Base-by-base conservation (phyloP, 2,329 filamentous ascomycete species). In the Fusarium penzigii region DNA sequence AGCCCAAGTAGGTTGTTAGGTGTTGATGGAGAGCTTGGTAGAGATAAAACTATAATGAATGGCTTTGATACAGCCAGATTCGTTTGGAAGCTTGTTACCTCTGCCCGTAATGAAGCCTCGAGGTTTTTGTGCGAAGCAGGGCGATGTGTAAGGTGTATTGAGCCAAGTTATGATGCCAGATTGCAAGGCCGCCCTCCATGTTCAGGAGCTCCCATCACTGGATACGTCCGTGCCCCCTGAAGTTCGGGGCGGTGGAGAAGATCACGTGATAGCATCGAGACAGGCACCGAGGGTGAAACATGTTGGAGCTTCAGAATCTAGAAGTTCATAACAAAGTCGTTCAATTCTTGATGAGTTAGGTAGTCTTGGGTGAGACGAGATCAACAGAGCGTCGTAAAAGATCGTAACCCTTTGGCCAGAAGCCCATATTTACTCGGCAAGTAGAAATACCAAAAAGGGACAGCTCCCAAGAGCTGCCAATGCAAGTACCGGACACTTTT, bases 121-220 rank as follows among this genome's bases (percentile, higher is more conserved):
- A 49, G 44, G 49, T 52, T 36, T 36, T 36, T 58, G 49, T 51
- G 53, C 51, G 54, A 64, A 59, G 56, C 58, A 62, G 57, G 61
- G 57, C 63, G 49, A 59, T 56, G 49, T 57, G 52, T 55, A 53
- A 54, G 58, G 49, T 59, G 61, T 63, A 56, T 62, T 63, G 52
- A 56, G 58, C 57, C 61, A 61, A 68, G 65, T 61, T 72, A 70
- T 72, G 72, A 75, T 74, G 73, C 73, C 74, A 76, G 72, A 75
- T 76, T 75, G 72, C 73, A 75, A 36, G 66, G 68, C 70, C 57
- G 53, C 60, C 53, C 56, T 56, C 57, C 55, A 57, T 57, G 51
- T 59, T 68, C 61, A 57, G 63, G 61, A 71, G 67, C 67, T 69
- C 63, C 65, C 52, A 51, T 42, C 56, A 55, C 44, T 51, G 53